These are phyloP conservation scores for Solanum ossicruentum DNA, from an alignment of 257 asterid species.

Conservation along the genomic window DNA sequence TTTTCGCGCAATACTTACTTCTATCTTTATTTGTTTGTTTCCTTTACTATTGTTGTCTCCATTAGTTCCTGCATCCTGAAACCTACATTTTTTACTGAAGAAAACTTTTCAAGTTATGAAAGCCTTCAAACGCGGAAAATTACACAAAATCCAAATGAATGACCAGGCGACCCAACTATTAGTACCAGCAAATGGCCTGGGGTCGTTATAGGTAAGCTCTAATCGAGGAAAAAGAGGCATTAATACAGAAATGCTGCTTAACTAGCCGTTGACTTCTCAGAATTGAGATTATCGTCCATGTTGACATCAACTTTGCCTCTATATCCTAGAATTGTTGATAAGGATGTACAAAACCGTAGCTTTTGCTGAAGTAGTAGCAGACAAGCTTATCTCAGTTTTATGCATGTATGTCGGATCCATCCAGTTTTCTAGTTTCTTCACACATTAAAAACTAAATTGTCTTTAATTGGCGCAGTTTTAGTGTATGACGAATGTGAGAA, in stretches of 20 bases:
- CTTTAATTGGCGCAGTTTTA: neutral
- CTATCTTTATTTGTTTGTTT: neutral
- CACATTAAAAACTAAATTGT: neutral
- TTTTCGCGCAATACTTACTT: neutral
- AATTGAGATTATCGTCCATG: neutral
- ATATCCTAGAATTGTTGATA: neutral
- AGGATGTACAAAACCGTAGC: neutral
- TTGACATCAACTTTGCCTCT: neutral
- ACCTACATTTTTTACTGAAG: neutral
- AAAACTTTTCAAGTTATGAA: too few species aligned
- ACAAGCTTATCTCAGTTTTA: neutral
- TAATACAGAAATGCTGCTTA: too few species aligned
- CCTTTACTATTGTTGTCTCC: neutral
- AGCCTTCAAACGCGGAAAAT: too few species aligned
- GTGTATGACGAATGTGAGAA: neutral
- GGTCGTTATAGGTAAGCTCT: too few species aligned
- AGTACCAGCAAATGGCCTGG: too few species aligned
- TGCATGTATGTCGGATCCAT: neutral
- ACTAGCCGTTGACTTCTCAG: too few species aligned
- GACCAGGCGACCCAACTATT: too few species aligned
- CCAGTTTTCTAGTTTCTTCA: neutral
- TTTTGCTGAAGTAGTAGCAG: neutral
- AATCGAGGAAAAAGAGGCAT: too few species aligned
- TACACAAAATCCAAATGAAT: too few species aligned
- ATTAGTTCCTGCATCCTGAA: neutral